Percentiles rank a stretch among this genome's conserved stretches.
Evolutionary conservation across 169 alveolate species (phyloP).

Genomic region (Cryptosporidium canis): DNA sequence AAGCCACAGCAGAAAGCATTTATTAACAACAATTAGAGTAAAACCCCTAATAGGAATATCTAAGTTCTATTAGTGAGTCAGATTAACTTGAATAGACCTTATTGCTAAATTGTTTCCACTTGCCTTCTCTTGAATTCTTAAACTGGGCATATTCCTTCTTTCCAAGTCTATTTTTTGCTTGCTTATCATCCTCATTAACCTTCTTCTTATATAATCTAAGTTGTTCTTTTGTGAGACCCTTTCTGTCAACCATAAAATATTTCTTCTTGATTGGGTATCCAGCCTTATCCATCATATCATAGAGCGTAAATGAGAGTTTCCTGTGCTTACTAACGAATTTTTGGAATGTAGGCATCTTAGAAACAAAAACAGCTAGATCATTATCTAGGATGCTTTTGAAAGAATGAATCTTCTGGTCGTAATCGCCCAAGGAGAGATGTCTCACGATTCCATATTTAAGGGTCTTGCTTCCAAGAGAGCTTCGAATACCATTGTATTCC

Average conservation of each 20-base stretch:
- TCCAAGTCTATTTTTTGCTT: background rate
- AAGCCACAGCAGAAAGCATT: background rate
- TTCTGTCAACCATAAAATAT: conserved; percentile 51
- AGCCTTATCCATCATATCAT: conserved; percentile 49
- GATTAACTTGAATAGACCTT: background rate
- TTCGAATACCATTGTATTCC: conserved; percentile 3
- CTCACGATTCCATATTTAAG: conserved; percentile 22
- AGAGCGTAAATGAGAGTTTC: background rate
- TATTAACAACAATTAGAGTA: background rate
- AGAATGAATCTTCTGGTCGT: background rate
- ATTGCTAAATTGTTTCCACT: conserved; percentile 21
- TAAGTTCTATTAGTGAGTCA: background rate
- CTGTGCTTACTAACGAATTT: conserved; percentile 49
- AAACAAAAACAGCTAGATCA: background rate
- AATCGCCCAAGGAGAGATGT: conserved; percentile 9
- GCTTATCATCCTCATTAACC: background rate
- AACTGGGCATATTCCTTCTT: conserved; percentile 1
- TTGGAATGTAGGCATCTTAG: conserved; percentile 42
- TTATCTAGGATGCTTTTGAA: conserved; percentile 2
- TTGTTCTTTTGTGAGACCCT: conserved; percentile 63
- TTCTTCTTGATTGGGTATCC: conserved; percentile 53
- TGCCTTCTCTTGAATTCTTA: background rate
- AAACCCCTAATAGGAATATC: background rate
- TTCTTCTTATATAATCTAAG: conserved; percentile 42
- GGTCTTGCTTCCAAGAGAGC: background rate